phyloP scores from a whole-genome alignment of 1,284 basidiomycete species.

The Albatrellus sp. region DNA sequence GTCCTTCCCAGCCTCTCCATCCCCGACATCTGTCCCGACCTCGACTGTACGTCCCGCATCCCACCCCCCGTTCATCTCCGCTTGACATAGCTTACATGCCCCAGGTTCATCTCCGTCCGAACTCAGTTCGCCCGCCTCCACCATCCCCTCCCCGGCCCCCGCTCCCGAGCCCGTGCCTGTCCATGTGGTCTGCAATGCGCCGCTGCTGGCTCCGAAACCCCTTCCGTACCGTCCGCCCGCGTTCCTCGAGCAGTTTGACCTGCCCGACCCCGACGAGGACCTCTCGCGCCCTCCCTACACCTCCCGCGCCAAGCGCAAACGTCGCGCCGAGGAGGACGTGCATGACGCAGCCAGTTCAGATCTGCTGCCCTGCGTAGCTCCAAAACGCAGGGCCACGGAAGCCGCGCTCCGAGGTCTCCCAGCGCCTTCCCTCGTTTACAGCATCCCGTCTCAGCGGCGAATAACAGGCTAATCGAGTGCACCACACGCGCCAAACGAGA shows the following conservation, averaged over 20 bases:
- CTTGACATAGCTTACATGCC: conserved; percentile 11
- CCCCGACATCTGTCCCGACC: conserved; percentile 8
- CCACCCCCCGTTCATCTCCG: conserved; percentile 10
- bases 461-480: too few relatives aligned
- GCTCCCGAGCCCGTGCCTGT: conserved; percentile 17
- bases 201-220: conserved; percentile 51
- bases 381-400: conserved; percentile 10
- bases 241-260: conserved; percentile 44
- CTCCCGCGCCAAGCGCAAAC: conserved; percentile 43
- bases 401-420: conserved; percentile 7
- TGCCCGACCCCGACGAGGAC: conserved; percentile 58
- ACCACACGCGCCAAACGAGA: too few relatives aligned
- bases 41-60: conserved; percentile 9
- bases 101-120: conserved; percentile 32
- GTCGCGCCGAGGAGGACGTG: conserved; percentile 21
- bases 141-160: conserved; percentile 13
- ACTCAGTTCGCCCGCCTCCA: conserved; percentile 17
- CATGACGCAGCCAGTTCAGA: conserved; percentile 18
- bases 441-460: too few relatives aligned
- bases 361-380: conserved; percentile 17
- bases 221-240: conserved; percentile 58
- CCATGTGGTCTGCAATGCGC: conserved; percentile 48
- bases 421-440: too few relatives aligned
- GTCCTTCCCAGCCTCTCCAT: conserved; percentile 8
- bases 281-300: conserved; percentile 58